Base-by-base conservation (phyloP, 768 basidiomycete species). In the Boletus sensibilis region DNA sequence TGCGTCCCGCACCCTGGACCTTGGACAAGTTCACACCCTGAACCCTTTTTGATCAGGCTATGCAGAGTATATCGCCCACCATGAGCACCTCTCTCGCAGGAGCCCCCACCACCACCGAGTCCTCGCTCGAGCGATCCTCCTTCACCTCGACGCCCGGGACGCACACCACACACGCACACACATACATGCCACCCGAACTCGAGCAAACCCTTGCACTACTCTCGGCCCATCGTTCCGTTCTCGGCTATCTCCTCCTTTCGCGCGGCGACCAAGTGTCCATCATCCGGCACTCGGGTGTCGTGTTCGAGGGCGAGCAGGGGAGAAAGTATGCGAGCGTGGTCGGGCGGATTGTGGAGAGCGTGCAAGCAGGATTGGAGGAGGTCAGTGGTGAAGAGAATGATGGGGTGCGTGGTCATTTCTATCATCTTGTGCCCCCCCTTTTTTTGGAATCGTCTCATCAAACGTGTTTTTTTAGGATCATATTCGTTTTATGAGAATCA, bases 221-320 rank as follows among this genome's bases (percentile, higher is more conserved):
- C 50, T 87, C 91, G 1, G 81, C 89, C 5, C 90, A 95, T 66
- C 82, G 90, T 18, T 87, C 90, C 20, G 92, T 95, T 4, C 82
- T 92, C 7, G 93, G 94, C 2, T 94, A 94, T 69, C 81, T 96
- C 65, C 81, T 95, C 1, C 77, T 95, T 33, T 87, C 91, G 4
- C 80, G 92, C 5, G 82, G 85, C 1, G 81, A 81, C 44, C 86
- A 86, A 7, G 81, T 83, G 20, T 85, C 86, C 62, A 92, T 97
- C 60, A 88, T 97, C 63, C 81, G 90, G 33, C 87, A 91, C 64
- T 87, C 90, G 1, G 92, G 91, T 14, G 89, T 90, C 50, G 80
- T 92, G 6, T 93, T 93, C 61, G 92, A 93, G 59, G 90, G 91
- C 33, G 91, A 92, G 59, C 86, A 88, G 38, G 91, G 91, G 23